Percentiles rank a stretch among this genome's conserved stretches.
phyloP scores from a whole-genome alignment of 768 basidiomycete genomes.

The Panaeolus cyanescens region DNA sequence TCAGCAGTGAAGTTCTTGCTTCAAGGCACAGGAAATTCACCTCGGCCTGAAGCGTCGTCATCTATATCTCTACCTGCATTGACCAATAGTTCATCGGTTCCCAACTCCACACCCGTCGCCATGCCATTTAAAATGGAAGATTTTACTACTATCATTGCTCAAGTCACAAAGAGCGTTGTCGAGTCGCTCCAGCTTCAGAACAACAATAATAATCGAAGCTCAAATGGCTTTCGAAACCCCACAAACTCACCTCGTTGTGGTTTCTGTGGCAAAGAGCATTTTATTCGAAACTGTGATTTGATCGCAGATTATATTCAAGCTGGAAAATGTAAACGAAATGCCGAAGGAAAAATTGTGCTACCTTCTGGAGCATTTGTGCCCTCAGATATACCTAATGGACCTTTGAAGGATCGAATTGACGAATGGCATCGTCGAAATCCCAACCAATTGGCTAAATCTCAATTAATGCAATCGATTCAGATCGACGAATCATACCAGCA shows the following conservation, averaged over 20 bases:
- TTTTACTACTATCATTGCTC: no score
- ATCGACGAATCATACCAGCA: background rate
- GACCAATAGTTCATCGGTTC: no score
- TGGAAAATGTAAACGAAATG: conserved; percentile 5
- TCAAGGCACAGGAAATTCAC: no score
- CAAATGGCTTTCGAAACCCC: background rate
- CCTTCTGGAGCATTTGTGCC: background rate
- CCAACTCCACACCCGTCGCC: no score
- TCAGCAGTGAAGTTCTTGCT: conserved; percentile 4
- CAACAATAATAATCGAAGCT: no score
- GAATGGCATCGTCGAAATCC: conserved; percentile 13
- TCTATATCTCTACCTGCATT: no score
- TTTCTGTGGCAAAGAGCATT: conserved; percentile 6
- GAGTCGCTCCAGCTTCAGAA: no score
- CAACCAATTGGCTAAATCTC: background rate
- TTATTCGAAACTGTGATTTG: conserved; percentile 3
- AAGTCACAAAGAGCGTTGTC: no score
- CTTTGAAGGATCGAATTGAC: conserved; percentile 8
- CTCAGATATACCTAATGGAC: background rate
- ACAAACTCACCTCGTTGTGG: background rate
- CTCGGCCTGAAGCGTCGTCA: no score
- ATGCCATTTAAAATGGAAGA: no score
- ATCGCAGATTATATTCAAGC: conserved; percentile 6
- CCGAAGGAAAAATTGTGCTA: background rate
- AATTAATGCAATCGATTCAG: background rate